phyloP scores from a whole-genome alignment of 257 asterid species.

The Solanum sitiens region DNA sequence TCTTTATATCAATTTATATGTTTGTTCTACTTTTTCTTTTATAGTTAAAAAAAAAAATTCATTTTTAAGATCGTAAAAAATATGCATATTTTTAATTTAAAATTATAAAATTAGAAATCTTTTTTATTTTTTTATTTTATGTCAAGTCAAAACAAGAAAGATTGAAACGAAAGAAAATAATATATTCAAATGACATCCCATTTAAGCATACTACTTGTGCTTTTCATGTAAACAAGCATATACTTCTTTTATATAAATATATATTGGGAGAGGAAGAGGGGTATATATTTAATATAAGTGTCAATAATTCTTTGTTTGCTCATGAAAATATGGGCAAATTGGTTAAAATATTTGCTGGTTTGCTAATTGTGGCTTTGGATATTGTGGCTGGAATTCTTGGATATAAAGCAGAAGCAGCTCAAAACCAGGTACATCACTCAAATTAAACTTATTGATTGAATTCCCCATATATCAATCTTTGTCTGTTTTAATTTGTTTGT shows the following conservation, averaged over 20 bases:
- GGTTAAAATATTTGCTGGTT: constrained; percentile 47
- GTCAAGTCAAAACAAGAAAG: neutral
- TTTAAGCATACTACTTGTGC: neutral
- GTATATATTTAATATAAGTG: neutral
- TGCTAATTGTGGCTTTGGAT: constrained; percentile 61
- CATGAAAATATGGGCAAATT: constrained; percentile 35
- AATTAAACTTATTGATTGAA: neutral
- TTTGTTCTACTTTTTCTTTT: neutral
- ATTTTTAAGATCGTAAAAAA: no score
- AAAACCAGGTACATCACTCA: constrained; percentile 40
- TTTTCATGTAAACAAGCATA: neutral
- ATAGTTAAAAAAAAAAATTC: neutral
- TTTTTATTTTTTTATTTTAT: neutral
- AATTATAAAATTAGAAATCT: neutral
- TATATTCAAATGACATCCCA: neutral
- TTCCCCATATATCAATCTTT: neutral
- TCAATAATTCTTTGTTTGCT: neutral
- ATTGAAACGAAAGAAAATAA: neutral
- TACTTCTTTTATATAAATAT: neutral
- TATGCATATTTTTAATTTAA: neutral
- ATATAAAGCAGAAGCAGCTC: constrained; percentile 71
- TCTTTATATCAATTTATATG: neutral
- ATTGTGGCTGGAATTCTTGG: constrained; percentile 65
- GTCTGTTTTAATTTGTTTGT: neutral
- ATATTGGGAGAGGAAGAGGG: neutral